phyloP scores from a whole-genome alignment of 345 rosid genomes.

The Corymbia maculata region DNA sequence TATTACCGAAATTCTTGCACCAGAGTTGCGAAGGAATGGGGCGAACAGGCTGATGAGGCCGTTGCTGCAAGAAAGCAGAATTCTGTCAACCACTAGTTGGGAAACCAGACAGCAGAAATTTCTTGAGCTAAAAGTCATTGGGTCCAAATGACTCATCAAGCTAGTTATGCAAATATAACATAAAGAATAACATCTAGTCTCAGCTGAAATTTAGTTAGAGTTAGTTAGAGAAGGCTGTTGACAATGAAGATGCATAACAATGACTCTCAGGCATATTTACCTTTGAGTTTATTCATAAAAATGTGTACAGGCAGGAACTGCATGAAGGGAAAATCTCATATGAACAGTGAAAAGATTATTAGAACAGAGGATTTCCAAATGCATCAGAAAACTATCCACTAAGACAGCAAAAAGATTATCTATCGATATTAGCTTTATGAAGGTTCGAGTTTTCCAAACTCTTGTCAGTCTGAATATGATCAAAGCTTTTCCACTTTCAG shows the following conservation, averaged over 20 bases:
- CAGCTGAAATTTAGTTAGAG: background rate
- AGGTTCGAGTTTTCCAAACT: background rate
- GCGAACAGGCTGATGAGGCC: constrained; percentile 88
- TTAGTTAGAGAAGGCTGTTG: background rate
- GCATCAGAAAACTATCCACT: background rate
- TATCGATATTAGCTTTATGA: background rate
- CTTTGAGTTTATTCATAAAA: background rate
- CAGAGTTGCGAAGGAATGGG: constrained; percentile 98
- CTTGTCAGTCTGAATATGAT: background rate
- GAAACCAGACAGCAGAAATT: background rate
- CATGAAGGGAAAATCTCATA: background rate
- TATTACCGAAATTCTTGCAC: constrained; percentile 98
- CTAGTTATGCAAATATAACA: background rate
- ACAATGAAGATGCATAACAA: background rate
- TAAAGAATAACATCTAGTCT: background rate
- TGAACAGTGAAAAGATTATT: background rate
- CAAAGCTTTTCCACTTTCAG: background rate
- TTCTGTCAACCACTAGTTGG: background rate
- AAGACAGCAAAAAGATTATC: background rate
- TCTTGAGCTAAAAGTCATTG: background rate
- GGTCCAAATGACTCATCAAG: background rate
- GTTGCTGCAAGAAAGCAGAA: constrained; percentile 59
- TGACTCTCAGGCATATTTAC: background rate
- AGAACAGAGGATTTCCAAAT: background rate
- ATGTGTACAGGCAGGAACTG: background rate